Evolutionary conservation across 305 asterid species (phyloP).

Genomic region (Plantago lanceolata): DNA sequence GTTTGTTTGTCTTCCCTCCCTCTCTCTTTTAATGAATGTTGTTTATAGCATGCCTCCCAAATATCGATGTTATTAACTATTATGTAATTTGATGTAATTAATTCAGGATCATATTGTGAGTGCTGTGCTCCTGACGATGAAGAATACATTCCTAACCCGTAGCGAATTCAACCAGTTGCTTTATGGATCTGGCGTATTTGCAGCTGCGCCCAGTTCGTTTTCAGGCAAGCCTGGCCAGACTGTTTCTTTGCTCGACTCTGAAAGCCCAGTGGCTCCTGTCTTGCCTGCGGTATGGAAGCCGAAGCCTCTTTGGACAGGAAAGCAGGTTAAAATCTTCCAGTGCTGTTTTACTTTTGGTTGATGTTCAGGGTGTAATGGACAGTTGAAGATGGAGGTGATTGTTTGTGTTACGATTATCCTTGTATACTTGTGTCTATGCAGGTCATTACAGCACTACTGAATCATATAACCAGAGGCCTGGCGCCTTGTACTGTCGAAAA

Average conservation of each 20-base stretch:
- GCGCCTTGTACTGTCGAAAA: constrained; percentile 80
- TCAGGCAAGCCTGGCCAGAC: constrained; percentile 36
- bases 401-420: constrained; percentile 12
- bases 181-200: constrained; percentile 81
- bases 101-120: constrained; percentile 90
- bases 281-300: constrained; percentile 91
- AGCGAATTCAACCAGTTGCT: constrained; percentile 83
- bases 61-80: constrained; percentile 15
- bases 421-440: constrained; percentile 25
- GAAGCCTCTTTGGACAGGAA: constrained; percentile 97
- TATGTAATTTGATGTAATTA: constrained; percentile 17
- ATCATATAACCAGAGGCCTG: constrained; percentile 72
- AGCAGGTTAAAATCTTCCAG: constrained; percentile 57
- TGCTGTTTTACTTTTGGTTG: background rate
- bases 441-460: constrained; percentile 86
- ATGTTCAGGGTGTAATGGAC: background rate
- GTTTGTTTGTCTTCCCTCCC: background rate
- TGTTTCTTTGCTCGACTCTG: constrained; percentile 56
- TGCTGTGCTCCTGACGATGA: constrained; percentile 86
- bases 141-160: constrained; percentile 70
- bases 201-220: constrained; percentile 38
- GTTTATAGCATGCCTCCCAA: constrained; percentile 1
- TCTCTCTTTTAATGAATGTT: too few species aligned
- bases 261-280: constrained; percentile 52
- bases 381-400: background rate